These are phyloP conservation scores for Auricularia auricula-judae DNA, from an alignment of 768 basidiomycete species.

Conservation along the genomic window DNA sequence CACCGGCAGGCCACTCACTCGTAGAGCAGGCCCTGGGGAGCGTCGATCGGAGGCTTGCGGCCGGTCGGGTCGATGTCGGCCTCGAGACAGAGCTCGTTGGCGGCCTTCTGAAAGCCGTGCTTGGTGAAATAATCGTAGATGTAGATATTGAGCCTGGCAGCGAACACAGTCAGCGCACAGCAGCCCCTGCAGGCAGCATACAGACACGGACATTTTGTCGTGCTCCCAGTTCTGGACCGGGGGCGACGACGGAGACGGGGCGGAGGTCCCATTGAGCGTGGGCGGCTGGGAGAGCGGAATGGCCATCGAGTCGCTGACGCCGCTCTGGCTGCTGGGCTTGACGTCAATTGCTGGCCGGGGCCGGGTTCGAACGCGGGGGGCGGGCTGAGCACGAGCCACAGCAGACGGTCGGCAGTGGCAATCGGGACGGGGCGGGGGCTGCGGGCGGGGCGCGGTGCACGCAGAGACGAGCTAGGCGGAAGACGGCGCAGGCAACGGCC, in stretches of 20 bases:
- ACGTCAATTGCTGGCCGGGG: too few species aligned
- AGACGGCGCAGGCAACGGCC: too few species aligned
- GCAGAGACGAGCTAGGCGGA: too few species aligned
- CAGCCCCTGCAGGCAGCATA: not conserved
- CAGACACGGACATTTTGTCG: slow-evolving; percentile 57
- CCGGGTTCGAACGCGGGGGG: too few species aligned
- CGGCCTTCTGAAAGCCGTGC: slow-evolving; percentile 66
- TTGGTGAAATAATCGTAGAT: slow-evolving; percentile 79
- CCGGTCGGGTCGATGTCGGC: slow-evolving; percentile 45
- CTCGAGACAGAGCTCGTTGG: slow-evolving; percentile 51
- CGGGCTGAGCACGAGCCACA: too few species aligned
- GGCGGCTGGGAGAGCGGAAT: slow-evolving; percentile 9
- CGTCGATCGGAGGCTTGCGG: slow-evolving; percentile 67
- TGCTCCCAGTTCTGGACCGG: slow-evolving; percentile 55
- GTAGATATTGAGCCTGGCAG: slow-evolving; percentile 75
- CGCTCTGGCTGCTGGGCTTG: too few species aligned
- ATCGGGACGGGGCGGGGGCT: too few species aligned
- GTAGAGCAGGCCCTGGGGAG: slow-evolving; percentile 71
- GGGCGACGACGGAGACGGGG: slow-evolving; percentile 6
- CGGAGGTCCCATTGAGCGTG: slow-evolving; percentile 4
- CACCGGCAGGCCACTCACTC: slow-evolving; percentile 40
- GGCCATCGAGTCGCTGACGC: not conserved
- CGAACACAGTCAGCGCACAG: not conserved
- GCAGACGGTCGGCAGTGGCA: too few species aligned
- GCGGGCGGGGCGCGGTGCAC: too few species aligned